Base-by-base conservation (phyloP, 768 basidiomycete genomes). In the Sarcomyxa edulis region DNA sequence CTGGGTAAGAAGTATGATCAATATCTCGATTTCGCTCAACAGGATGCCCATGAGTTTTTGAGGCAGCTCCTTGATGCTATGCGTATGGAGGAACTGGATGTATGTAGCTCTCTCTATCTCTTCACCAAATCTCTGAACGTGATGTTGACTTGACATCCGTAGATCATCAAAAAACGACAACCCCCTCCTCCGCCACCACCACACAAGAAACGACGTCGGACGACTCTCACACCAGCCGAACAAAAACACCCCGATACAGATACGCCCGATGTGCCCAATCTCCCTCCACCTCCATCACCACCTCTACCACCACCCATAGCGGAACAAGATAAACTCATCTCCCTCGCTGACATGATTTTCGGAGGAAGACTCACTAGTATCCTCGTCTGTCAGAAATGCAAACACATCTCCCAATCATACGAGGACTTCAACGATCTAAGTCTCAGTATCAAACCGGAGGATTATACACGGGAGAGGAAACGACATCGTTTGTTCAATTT, bases 401-500 rank as follows among this genome's bases (percentile, higher is more conserved):
- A 95, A 58, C 80, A 89, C 51, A 78, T 96, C 35, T 95, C 92
- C 2, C 81, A 91, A 48, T 89, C 86, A 5, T 85, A 87, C 54
- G 94, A 98, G 59, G 90, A 92, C 53, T 97, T 96, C 59, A 84
- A 86, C 56, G 94, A 96, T 59, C 82, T 98, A 49, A 91, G 89
- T 36, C 66, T 98, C 23, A 86, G 84, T 58, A 84, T 94, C 58
- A 88, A 84, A 55, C 74, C 82, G 1, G 87, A 92, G 45, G 84
- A 90, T 48, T 86, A 86, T 43, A 66, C 65, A 22, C 76, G 74
- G 39, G 74, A 77, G 40, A 71, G 84, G 37, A 95, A 82, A 59
- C 78, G 89, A 25, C 85, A 93, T 58, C 74, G 73, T 32, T 61
- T 95, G 44, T 83, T 78, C 58, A 79, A 76, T 34, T 63, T 93